These are phyloP conservation scores for Candida nemodendra DNA, from an alignment of 805 yeast species.

Conservation along the genomic window DNA sequence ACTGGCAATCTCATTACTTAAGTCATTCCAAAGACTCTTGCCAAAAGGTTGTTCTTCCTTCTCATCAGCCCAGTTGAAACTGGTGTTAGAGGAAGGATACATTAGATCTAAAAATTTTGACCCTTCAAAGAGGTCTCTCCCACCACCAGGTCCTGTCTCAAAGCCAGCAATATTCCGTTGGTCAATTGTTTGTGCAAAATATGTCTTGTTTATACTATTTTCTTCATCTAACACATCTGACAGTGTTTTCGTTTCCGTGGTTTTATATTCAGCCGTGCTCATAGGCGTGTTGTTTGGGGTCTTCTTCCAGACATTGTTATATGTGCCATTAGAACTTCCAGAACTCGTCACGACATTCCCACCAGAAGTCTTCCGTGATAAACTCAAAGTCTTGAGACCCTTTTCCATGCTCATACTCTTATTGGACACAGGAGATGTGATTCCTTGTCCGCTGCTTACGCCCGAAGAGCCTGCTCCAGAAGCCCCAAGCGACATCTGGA, in stretches of 20 bases:
- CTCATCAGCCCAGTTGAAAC: conserved; percentile 22
- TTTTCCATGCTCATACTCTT: conserved; percentile 8
- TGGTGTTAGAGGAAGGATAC: conserved; percentile 3
- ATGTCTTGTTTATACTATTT: neutral
- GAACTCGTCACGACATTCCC: conserved; percentile 3
- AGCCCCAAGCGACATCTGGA: neutral
- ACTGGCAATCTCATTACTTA: conserved; percentile 9
- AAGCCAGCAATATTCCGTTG: neutral
- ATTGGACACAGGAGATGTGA: conserved; percentile 1
- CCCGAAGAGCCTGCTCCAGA: neutral
- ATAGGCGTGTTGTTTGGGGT: conserved; percentile 5
- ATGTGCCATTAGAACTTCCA: conserved; percentile 7
- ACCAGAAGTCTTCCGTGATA: conserved; percentile 9
- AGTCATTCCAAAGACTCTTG: conserved; percentile 20
- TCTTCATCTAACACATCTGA: conserved; percentile 1
- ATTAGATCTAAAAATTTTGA: conserved; percentile 9
- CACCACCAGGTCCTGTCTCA: neutral
- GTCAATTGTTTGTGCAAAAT: neutral
- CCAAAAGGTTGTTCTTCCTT: conserved; percentile 14
- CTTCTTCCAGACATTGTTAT: conserved; percentile 5
- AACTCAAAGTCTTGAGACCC: conserved; percentile 12
- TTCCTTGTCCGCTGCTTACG: neutral
- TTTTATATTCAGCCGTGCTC: neutral
- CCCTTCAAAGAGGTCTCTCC: conserved; percentile 3
- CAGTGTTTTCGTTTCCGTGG: conserved; percentile 2